Percentiles rank a stretch among this genome's conserved stretches.
These are phyloP conservation scores for Coffea canephora DNA, from an alignment of 257 asterid species.

Conservation along the genomic window DNA sequence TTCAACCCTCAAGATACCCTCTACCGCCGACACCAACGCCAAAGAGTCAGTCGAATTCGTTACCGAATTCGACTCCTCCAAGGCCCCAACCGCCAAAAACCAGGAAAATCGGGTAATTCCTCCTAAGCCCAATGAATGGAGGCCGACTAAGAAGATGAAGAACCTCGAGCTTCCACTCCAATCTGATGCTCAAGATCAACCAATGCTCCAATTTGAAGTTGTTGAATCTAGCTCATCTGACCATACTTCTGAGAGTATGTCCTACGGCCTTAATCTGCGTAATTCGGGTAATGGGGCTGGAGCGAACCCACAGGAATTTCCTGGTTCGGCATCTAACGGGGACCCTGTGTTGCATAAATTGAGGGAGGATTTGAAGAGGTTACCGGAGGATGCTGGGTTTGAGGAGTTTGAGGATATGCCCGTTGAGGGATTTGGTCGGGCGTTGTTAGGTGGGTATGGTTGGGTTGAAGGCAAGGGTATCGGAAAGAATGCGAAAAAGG, in stretches of 20 bases:
- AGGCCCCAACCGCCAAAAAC: conserved; percentile 13
- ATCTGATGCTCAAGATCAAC: conserved; percentile 35
- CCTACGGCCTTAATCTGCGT: conserved; percentile 71
- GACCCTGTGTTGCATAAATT: too few relatives aligned
- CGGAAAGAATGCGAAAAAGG: conserved; percentile 71
- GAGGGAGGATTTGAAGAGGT: background rate
- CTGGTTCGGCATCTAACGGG: too few relatives aligned
- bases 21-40: too few relatives aligned
- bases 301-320: too few relatives aligned
- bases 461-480: conserved; percentile 82
- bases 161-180: conserved; percentile 51
- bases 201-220: conserved; percentile 56
- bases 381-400: conserved; percentile 56
- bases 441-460: conserved; percentile 71
- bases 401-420: conserved; percentile 71
- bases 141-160: conserved; percentile 53
- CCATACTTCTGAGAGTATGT: conserved; percentile 30
- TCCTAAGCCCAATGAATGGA: conserved; percentile 66
- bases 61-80: too few relatives aligned
- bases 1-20: too few relatives aligned
- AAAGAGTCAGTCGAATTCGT: background rate
- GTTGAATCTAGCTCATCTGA: conserved; percentile 30
- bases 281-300: conserved; percentile 20
- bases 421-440: conserved; percentile 67
- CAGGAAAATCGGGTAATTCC: conserved; percentile 37